Percentiles rank a stretch among this genome's conserved stretches.
Evolutionary conservation across 2,329 filamentous ascomycete genomes (phyloP).

Genomic region (Penicillium psychrosexuale): DNA sequence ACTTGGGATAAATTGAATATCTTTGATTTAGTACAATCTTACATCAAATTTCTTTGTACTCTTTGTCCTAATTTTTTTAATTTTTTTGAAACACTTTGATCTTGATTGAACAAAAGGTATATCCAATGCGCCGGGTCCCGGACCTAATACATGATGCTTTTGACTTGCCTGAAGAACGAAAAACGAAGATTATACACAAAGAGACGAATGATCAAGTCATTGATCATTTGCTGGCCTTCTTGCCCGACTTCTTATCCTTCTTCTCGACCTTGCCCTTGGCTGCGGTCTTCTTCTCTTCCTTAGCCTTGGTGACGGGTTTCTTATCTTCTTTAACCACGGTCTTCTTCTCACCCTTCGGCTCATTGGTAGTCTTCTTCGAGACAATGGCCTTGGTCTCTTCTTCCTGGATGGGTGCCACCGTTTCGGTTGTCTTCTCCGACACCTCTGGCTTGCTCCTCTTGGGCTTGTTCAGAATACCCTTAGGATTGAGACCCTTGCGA

Average conservation of each 20-base stretch:
- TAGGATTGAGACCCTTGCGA: constrained; percentile 70
- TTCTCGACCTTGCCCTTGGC: constrained; percentile 21
- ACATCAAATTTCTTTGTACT: neutral
- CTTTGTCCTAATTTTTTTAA: neutral
- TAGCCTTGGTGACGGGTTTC: constrained; percentile 17
- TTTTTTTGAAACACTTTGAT: constrained; percentile 13
- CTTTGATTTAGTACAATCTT: neutral
- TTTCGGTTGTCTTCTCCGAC: constrained; percentile 18
- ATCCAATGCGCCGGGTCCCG: constrained; percentile 26
- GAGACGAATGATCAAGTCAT: constrained; percentile 9
- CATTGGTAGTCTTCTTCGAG: constrained; percentile 6
- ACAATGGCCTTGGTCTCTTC: constrained; percentile 16
- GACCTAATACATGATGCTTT: constrained; percentile 25
- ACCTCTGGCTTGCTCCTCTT: constrained; percentile 28
- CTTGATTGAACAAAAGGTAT: constrained; percentile 26
- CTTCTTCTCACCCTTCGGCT: constrained; percentile 18
- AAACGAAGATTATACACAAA: constrained; percentile 18
- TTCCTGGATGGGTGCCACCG: constrained; percentile 9
- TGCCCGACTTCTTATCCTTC: constrained; percentile 27
- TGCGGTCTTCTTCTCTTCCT: constrained; percentile 17
- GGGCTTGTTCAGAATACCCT: constrained; percentile 49
- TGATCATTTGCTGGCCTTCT: constrained; percentile 32
- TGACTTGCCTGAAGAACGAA: constrained; percentile 17
- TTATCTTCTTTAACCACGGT: constrained; percentile 18
- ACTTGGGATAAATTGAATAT: neutral